Percentiles rank a stretch among this genome's conserved stretches.
Evolutionary conservation across 192 early-diverging fungal species (phyloP).

Genomic region (Coemansia sp.): DNA sequence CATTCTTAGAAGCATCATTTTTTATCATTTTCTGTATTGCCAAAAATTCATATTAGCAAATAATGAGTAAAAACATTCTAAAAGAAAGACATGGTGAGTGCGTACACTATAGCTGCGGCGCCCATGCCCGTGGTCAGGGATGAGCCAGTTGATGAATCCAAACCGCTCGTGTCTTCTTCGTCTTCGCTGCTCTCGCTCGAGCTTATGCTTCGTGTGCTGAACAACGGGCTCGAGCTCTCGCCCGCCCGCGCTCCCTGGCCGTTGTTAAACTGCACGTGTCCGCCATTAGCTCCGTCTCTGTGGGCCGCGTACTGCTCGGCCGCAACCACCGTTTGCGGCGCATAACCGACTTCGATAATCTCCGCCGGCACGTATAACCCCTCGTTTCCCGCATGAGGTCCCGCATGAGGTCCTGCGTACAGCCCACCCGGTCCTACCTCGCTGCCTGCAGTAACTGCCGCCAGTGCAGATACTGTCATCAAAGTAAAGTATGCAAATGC

Average conservation of each 20-base stretch:
- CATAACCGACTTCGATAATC: constrained; percentile 37
- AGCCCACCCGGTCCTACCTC: background rate
- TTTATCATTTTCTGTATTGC: background rate
- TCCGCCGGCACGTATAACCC: background rate
- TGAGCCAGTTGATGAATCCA: background rate
- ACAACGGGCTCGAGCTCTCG: background rate
- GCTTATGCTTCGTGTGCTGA: background rate
- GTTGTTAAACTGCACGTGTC: background rate
- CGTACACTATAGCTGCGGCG: background rate
- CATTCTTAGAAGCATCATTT: background rate
- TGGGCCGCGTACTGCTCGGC: constrained; percentile 33
- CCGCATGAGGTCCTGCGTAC: background rate
- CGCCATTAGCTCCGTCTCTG: constrained; percentile 1
- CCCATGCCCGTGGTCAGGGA: background rate
- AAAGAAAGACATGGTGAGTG: too few relatives aligned
- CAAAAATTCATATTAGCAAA: background rate
- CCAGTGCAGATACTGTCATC: background rate
- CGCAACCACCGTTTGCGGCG: constrained; percentile 30
- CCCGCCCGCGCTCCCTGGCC: constrained; percentile 14
- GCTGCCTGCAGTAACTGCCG: background rate
- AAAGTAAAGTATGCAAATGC: background rate
- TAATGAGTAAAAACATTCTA: background rate
- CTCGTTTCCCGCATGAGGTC: background rate
- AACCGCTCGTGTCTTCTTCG: constrained; percentile 8
- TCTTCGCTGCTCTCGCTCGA: constrained; percentile 6